Conservation (phyloP, 345 rosid genomes). For the Acer campestre region DNA sequence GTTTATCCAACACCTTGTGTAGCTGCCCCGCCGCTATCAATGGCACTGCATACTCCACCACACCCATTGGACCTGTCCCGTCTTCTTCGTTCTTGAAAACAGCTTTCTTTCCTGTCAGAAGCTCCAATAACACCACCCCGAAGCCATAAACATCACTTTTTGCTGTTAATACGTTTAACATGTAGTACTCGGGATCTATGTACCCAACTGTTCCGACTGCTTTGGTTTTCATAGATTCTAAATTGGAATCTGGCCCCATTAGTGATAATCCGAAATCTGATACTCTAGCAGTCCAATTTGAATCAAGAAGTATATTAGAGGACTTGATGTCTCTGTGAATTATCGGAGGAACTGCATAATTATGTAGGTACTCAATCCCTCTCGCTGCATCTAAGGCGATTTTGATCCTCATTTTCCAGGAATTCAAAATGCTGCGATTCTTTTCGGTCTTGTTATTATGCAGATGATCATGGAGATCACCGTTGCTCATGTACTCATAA, state of each 20-base stretch:
- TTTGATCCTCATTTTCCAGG: conserved; percentile 65
- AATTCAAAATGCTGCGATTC: conserved; percentile 37
- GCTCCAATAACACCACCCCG: conserved; percentile 64
- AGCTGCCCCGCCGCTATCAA: conserved; percentile 36
- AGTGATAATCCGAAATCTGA: conserved; percentile 69
- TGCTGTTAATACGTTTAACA: conserved; percentile 42
- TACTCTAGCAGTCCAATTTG: conserved; percentile 57
- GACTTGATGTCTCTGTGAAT: conserved; percentile 80
- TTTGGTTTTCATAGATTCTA: conserved; percentile 36
- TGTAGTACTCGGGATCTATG: conserved; percentile 75
- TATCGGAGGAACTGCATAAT: conserved; percentile 63
- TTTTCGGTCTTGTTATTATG: conserved; percentile 37
- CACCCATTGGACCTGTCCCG: conserved; percentile 33
- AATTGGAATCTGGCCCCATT: conserved; percentile 48
- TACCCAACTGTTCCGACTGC: conserved; percentile 75
- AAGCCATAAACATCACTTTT: conserved; percentile 68
- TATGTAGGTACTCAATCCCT: conserved; percentile 67
- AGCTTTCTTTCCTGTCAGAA: conserved; percentile 59
- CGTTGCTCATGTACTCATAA: conserved; percentile 65
- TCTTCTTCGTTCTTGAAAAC: conserved; percentile 44
- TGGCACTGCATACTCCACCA: conserved; percentile 51
- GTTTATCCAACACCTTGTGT: conserved; percentile 37
- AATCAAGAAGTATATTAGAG: conserved; percentile 59
- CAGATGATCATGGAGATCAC: conserved; percentile 55
- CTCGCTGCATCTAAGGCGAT: conserved; percentile 64